Percentiles rank a stretch among this genome's conserved stretches.
phyloP scores from a whole-genome alignment of 352 stramenopile species.

The Phytophthora agathidicida region DNA sequence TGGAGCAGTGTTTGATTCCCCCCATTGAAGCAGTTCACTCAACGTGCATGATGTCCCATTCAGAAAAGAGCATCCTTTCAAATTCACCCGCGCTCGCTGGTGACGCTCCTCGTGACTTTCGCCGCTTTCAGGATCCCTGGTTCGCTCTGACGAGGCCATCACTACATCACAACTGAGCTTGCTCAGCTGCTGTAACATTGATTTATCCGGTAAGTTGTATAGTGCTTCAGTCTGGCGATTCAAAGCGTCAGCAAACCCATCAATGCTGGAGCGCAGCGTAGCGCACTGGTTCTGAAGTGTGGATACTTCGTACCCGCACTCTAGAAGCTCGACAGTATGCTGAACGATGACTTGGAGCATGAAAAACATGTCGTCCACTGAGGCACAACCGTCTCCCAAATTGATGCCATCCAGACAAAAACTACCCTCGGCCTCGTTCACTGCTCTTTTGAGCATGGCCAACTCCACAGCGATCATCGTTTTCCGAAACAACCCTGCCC shows the following conservation, averaged over 20 bases:
- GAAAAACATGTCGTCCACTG: constrained; percentile 27
- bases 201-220: constrained; percentile 6
- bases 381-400: constrained; percentile 9
- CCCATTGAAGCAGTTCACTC: constrained; percentile 20
- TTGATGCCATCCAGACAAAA: constrained; percentile 3
- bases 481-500: constrained; percentile 41
- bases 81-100: constrained; percentile 18
- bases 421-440: background rate
- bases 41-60: constrained; percentile 22
- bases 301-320: constrained; percentile 23
- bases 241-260: constrained; percentile 23
- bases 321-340: constrained; percentile 18
- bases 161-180: constrained; percentile 2
- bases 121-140: background rate
- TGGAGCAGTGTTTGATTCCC: constrained; percentile 4
- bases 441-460: constrained; percentile 14
- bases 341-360: constrained; percentile 29
- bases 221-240: constrained; percentile 7
- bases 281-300: constrained; percentile 10
- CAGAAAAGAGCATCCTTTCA: constrained; percentile 21
- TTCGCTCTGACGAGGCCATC: constrained; percentile 5
- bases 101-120: constrained; percentile 25
- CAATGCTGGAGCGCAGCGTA: constrained; percentile 13
- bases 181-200: constrained; percentile 9
- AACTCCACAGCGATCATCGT: constrained; percentile 42